Evolutionary conservation across 2,329 filamentous ascomycete genomes (phyloP).

Genomic region (Chrysoporthe puriensis): DNA sequence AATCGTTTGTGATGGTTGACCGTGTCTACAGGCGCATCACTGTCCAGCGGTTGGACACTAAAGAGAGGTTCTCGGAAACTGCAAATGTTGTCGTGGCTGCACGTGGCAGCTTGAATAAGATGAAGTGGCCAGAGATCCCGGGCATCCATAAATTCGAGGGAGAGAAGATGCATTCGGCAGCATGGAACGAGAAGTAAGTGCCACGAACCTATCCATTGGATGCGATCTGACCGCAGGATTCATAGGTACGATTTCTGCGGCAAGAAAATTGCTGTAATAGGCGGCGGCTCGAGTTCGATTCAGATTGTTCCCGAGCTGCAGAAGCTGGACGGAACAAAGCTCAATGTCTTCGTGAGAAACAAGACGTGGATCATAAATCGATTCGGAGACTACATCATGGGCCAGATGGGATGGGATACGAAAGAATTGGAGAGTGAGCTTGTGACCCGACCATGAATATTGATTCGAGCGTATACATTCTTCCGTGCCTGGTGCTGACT

Average conservation of each 20-base stretch:
- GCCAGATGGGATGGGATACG: constrained; percentile 9
- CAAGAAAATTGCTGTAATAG: constrained; percentile 35
- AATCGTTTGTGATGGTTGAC: not conserved
- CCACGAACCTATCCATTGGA: not conserved
- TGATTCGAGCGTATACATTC: not conserved
- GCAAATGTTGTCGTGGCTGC: constrained; percentile 19
- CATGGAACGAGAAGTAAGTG: constrained; percentile 31
- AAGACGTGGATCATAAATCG: constrained; percentile 14
- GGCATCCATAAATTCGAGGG: constrained; percentile 41
- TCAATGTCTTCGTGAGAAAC: not conserved
- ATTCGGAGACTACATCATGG: constrained; percentile 13
- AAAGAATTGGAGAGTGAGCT: not conserved
- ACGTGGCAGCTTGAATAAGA: constrained; percentile 17
- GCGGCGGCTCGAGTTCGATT: constrained; percentile 37
- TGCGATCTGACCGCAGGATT: constrained; percentile 1
- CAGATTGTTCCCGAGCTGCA: constrained; percentile 35
- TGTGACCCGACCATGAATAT: not conserved
- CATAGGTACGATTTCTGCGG: constrained; percentile 17
- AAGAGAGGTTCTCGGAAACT: constrained; percentile 9
- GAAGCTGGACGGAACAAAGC: not conserved
- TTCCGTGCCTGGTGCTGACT: not conserved
- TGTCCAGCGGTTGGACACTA: constrained; percentile 1
- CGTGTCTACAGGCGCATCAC: not conserved
- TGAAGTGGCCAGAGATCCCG: constrained; percentile 33
- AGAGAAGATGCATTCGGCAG: constrained; percentile 36